Evolutionary conservation across 2,329 filamentous ascomycete genomes (phyloP).

Genomic region (Lasiodiplodia sp.): DNA sequence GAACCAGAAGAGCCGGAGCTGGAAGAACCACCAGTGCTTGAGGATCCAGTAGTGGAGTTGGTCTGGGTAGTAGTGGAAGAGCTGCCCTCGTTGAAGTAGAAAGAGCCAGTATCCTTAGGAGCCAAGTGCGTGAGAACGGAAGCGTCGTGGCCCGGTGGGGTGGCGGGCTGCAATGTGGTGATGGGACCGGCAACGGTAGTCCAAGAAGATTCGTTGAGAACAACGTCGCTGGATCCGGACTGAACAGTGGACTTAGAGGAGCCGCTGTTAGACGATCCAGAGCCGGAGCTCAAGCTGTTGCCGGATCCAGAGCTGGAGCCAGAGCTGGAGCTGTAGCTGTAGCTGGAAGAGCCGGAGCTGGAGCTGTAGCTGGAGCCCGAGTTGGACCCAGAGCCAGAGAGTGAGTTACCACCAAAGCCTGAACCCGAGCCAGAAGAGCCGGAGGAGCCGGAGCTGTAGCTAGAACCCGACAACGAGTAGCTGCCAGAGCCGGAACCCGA

Average conservation of each 20-base stretch:
- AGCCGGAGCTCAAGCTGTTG: background rate
- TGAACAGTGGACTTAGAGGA: background rate
- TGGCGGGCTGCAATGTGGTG: background rate
- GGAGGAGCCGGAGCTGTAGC: background rate
- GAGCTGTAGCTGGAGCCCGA: background rate
- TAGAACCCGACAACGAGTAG: background rate
- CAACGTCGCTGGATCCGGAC: background rate
- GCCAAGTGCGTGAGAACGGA: constrained; percentile 9
- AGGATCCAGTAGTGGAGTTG: background rate
- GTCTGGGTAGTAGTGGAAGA: background rate
- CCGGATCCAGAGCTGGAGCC: background rate
- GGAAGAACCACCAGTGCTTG: background rate
- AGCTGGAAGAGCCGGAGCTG: background rate
- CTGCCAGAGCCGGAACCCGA: background rate
- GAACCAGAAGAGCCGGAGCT: background rate
- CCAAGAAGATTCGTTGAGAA: constrained; percentile 6
- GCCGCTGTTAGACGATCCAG: background rate
- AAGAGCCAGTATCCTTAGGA: background rate
- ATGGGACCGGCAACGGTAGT: constrained; percentile 5
- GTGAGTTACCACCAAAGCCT: background rate
- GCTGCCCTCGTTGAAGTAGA: constrained; percentile 11
- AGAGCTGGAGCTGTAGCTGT: background rate
- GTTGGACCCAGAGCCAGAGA: background rate
- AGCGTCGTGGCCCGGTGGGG: background rate
- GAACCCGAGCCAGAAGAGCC: background rate